Evolutionary conservation across 1,139 yeast species (phyloP), one percentile per base, ranked within the genome.

Genomic region (Taphrina communis): DNA sequence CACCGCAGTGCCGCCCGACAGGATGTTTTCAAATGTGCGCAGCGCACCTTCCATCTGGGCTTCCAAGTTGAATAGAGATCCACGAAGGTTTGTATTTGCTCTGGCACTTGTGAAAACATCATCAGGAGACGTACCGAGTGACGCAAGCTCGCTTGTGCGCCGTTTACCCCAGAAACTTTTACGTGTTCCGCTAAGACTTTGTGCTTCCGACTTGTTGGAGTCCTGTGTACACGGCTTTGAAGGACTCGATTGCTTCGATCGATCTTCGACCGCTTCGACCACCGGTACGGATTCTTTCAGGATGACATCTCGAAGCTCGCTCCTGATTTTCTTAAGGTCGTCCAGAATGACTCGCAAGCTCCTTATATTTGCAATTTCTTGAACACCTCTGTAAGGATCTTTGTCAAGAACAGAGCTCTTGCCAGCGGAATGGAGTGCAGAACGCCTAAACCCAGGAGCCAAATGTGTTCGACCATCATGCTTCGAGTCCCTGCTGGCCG

Each of bases 401-500:
- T 25, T 42, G 14, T 19, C 6, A 8, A 7, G n/a, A n/a, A 6
- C 17, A 6, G 38, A 25, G 12, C n/a, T 21, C 7, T 36, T 42
- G 7, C 9, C 9, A 7, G 39, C 11, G 12, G n/a, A 35, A 31
- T 35, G 60, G 5, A 12, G 42, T 12, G 25, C 8, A 12, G 12
- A 11, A 12, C 53, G 38, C 14, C 25, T 21, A 6, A 56, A 41
- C 1, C 50, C 50, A 19, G 46, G 50, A 6, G 62, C 62, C n/a
- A 58, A 19, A 46, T 58, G 62, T 17, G 62, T 58, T 14, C 62
- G 38, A 6, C 52, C 62, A 8, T 58, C 62, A 17, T 58, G 62
- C 42, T 58, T 44, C 9, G 62, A 58, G n/a, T 58, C 62, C 19
- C 62, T 44, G 12, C 48, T 58, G 7, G 48, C 66, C 6, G 87